A percentile compares a stretch with the other conserved stretches of the same genome.
These are phyloP conservation scores for Fusarium sp. DNA, from an alignment of 2,329 filamentous ascomycete species.

Conservation along the genomic window DNA sequence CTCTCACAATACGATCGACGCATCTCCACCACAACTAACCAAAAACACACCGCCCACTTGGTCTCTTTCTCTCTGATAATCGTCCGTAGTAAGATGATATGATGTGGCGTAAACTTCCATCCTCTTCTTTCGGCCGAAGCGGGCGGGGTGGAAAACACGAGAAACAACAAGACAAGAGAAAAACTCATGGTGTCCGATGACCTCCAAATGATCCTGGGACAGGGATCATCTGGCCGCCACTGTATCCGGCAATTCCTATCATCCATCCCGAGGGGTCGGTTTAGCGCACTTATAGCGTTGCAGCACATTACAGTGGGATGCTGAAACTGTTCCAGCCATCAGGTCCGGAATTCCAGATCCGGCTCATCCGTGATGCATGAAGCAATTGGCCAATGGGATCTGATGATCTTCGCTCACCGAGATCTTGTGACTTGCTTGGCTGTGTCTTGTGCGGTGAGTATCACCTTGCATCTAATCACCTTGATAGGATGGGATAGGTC, in stretches of 20 bases:
- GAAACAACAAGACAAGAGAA: not conserved
- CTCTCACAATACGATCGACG: conserved; percentile 19
- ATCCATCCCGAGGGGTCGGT: conserved; percentile 28
- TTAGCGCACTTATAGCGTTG: conserved; percentile 25
- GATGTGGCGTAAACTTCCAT: conserved; percentile 35
- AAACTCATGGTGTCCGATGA: conserved; percentile 39
- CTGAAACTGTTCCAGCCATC: conserved; percentile 37
- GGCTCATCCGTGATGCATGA: conserved; percentile 33
- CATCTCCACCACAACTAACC: not conserved
- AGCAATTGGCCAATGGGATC: conserved; percentile 38
- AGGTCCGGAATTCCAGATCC: conserved; percentile 44
- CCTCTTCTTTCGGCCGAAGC: conserved; percentile 20
- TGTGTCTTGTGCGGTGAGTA: conserved; percentile 22
- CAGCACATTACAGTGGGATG: conserved; percentile 14
- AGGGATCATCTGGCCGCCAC: conserved; percentile 9
- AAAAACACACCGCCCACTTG: conserved; percentile 24
- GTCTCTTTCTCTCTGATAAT: not conserved
- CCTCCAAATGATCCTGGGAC: conserved; percentile 29
- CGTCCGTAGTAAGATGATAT: conserved; percentile 25
- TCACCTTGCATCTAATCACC: not conserved
- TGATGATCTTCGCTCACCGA: conserved; percentile 28
- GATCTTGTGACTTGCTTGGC: conserved; percentile 19
- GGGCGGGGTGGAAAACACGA: conserved; percentile 31
- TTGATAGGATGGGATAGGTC: not conserved
- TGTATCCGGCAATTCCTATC: conserved; percentile 10